Percentiles rank a stretch among this genome's conserved stretches.
These are phyloP conservation scores for Phytophthora hibernalis DNA, from an alignment of 352 stramenopile genomes.

Conservation along the genomic window DNA sequence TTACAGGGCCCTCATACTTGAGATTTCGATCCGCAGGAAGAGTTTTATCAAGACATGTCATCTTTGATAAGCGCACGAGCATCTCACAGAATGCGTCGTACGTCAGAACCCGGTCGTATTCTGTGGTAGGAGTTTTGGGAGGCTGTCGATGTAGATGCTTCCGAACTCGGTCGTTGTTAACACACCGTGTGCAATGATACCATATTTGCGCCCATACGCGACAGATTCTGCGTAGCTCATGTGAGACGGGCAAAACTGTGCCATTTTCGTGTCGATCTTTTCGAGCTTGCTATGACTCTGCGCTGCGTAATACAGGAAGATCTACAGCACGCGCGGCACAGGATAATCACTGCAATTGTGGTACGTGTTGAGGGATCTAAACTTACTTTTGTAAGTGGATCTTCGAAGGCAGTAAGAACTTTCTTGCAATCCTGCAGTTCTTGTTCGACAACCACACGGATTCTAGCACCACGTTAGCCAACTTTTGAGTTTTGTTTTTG, in stretches of 20 bases:
- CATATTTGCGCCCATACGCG: slow-evolving; percentile 75
- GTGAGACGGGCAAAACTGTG: slow-evolving; percentile 50
- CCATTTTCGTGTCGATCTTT: slow-evolving; percentile 70
- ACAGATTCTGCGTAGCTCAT: slow-evolving; percentile 78
- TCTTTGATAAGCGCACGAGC: slow-evolving; percentile 65
- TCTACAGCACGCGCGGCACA: slow-evolving; percentile 24
- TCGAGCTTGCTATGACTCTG: slow-evolving; percentile 63
- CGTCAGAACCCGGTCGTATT: slow-evolving; percentile 71
- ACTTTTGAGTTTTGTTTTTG: background rate
- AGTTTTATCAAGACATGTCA: slow-evolving; percentile 45
- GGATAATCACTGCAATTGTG: background rate
- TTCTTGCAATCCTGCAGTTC: slow-evolving; percentile 78
- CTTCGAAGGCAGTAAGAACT: slow-evolving; percentile 64
- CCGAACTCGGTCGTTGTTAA: slow-evolving; percentile 84
- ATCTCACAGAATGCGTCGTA: slow-evolving; percentile 71
- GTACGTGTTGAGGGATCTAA: background rate
- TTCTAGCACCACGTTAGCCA: slow-evolving; percentile 27
- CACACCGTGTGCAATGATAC: slow-evolving; percentile 76
- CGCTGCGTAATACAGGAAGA: slow-evolving; percentile 67
- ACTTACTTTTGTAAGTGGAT: slow-evolving; percentile 60
- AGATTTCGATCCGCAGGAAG: slow-evolving; percentile 56
- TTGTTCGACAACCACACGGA: slow-evolving; percentile 48
- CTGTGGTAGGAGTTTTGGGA: slow-evolving; percentile 59
- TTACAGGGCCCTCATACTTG: slow-evolving; percentile 45
- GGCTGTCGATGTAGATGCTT: slow-evolving; percentile 76